These are phyloP conservation scores for Forsythia viridissima DNA, from an alignment of 257 asterid genomes.

Conservation along the genomic window DNA sequence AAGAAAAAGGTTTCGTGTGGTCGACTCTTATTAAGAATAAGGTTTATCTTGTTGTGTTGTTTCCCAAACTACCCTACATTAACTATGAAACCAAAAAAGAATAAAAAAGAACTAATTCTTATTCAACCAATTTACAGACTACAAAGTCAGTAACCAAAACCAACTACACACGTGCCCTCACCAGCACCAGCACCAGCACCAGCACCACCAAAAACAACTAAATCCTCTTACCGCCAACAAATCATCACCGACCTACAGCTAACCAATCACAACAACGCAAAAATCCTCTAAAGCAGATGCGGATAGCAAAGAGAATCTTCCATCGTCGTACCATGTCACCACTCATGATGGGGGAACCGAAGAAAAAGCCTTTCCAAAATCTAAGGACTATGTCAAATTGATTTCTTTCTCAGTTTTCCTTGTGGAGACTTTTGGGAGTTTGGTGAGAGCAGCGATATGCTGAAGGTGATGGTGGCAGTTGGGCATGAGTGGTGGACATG, in stretches of 20 bases:
- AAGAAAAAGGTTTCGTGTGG: background rate
- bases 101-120: background rate
- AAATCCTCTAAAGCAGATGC: background rate
- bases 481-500: background rate
- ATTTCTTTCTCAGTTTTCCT: background rate
- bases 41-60: background rate
- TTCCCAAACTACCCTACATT: background rate
- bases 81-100: no score
- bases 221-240: background rate
- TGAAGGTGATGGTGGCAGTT: background rate
- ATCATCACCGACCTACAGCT: no score
- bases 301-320: background rate
- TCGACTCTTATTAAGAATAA: background rate
- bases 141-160: background rate
- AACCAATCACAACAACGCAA: background rate
- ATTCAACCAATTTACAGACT: background rate
- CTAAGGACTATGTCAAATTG: background rate
- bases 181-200: background rate
- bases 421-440: background rate
- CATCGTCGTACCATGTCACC: background rate
- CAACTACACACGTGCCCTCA: background rate
- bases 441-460: background rate
- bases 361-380: background rate
- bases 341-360: background rate
- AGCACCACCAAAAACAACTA: background rate